phyloP scores from a whole-genome alignment of 2,329 filamentous ascomycete genomes.

The Aspergillus sp. region DNA sequence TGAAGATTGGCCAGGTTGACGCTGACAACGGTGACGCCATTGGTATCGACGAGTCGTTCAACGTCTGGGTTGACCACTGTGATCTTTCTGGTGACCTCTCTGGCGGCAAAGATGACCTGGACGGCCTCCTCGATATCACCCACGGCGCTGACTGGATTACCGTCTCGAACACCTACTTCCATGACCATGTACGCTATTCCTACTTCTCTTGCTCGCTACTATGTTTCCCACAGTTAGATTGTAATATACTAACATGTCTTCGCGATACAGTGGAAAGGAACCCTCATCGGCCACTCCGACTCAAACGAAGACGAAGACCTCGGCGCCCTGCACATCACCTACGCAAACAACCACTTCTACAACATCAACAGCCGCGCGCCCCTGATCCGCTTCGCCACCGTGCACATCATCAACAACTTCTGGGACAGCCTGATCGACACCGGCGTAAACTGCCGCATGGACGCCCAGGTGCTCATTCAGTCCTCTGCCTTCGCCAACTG shows the following conservation, averaged over 20 bases:
- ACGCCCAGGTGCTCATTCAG: conserved; percentile 64
- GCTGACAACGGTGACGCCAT: conserved; percentile 64
- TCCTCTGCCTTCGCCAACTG: conserved; percentile 57
- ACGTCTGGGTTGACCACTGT: conserved; percentile 71
- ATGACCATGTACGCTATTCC: conserved; percentile 53
- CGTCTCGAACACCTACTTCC: conserved; percentile 57
- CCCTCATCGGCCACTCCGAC: conserved; percentile 63
- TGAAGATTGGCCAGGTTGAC: conserved; percentile 61
- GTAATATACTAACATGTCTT: too few species aligned
- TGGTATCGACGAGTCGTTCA: conserved; percentile 57
- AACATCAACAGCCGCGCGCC: conserved; percentile 69
- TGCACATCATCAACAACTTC: conserved; percentile 63
- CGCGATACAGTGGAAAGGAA: conserved; percentile 56
- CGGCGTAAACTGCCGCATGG: conserved; percentile 61
- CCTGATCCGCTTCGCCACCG: conserved; percentile 68
- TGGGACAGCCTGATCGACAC: conserved; percentile 49
- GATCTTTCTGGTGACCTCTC: conserved; percentile 65
- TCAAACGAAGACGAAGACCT: conserved; percentile 62
- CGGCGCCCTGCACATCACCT: conserved; percentile 67
- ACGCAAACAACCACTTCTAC: conserved; percentile 68
- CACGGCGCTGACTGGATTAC: conserved; percentile 64
- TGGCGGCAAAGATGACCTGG: conserved; percentile 71
- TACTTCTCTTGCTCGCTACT: too few species aligned
- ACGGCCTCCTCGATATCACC: conserved; percentile 68
- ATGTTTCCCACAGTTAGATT: too few species aligned